Evolutionary conservation across 2,329 filamentous ascomycete species (phyloP), one percentile per base, ranked within the genome.

Genomic region (Penicillium sumatraense): DNA sequence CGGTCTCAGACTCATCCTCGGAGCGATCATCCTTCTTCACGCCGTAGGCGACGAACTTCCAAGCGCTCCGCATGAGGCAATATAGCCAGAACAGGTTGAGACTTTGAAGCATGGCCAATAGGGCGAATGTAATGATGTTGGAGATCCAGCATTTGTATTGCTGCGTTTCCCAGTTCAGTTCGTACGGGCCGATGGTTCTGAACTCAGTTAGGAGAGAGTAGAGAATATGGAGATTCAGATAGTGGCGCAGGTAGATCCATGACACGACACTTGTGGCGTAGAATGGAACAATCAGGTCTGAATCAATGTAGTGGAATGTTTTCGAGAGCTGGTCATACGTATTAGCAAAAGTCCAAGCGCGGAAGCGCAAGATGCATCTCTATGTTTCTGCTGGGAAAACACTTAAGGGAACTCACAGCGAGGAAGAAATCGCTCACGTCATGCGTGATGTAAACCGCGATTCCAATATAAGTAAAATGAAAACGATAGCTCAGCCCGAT

Each of bases 341-440:
- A 40, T 35, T 23, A 49, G 27, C 16, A 35, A 31, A 27, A 42
- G n/a, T n/a, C n/a, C n/a, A n/a, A n/a, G n/a, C n/a, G n/a, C n/a
- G n/a, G n/a, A n/a, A n/a, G n/a, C n/a, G n/a, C n/a, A n/a, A n/a
- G n/a, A n/a, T n/a, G n/a, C n/a, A n/a, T n/a, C n/a, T n/a, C n/a
- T n/a, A n/a, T n/a, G n/a, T n/a, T n/a, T n/a, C n/a, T n/a, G n/a
- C n/a, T n/a, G n/a, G n/a, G n/a, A n/a, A n/a, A n/a, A n/a, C n/a
- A n/a, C n/a, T n/a, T n/a, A n/a, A n/a, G 14, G 13, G 3, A 44
- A 56, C 59, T 33, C 83, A 91, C 89, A 27, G 92, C 92, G 40
- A 96, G 83, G 83, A 96, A 96, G 78, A 96, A 96, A 74, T 96
- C 92, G 61, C 87, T 91, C 56, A 96, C 90, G 72, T 96, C 92